Percentiles rank a stretch among this genome's conserved stretches.
phyloP scores from a whole-genome alignment of 352 stramenopile genomes.

The Saprolegnia diclina region DNA sequence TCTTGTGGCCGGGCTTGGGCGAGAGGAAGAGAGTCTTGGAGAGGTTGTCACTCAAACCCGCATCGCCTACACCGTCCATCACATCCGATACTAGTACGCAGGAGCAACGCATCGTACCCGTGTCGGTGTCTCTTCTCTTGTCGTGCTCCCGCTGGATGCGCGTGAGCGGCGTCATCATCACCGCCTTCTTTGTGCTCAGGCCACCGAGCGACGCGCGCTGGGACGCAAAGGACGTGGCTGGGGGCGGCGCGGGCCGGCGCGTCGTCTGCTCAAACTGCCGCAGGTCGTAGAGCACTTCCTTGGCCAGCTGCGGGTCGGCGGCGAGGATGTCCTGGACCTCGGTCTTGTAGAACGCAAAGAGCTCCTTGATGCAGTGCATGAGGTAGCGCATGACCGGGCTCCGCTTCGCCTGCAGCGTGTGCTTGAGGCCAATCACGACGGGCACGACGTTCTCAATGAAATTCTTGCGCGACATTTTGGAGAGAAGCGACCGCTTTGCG shows the following conservation, averaged over 20 bases:
- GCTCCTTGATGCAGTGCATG: constrained; percentile 91
- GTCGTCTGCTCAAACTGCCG: constrained; percentile 40
- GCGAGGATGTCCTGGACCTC: constrained; percentile 93
- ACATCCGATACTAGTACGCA: too few species aligned
- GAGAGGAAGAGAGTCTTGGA: background rate
- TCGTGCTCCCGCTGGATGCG: constrained; percentile 21
- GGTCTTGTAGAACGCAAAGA: constrained; percentile 90
- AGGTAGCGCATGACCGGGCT: constrained; percentile 92
- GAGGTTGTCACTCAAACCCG: constrained; percentile 3
- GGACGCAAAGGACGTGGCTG: background rate
- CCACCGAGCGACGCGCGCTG: background rate
- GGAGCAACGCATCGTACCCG: too few species aligned
- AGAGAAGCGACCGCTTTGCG: constrained; percentile 90
- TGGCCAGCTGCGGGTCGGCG: constrained; percentile 88
- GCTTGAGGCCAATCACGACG: constrained; percentile 94
- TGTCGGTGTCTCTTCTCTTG: too few species aligned
- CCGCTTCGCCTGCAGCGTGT: constrained; percentile 88
- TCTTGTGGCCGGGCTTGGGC: background rate
- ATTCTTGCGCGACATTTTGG: constrained; percentile 96
- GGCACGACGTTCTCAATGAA: constrained; percentile 96
- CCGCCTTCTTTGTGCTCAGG: background rate
- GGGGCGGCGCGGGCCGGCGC: background rate
- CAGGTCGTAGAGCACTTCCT: constrained; percentile 96
- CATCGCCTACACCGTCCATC: background rate
- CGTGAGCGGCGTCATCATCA: constrained; percentile 25